Base-by-base conservation (phyloP, 805 yeast species). In the Scheffersomyces lignosus region DNA sequence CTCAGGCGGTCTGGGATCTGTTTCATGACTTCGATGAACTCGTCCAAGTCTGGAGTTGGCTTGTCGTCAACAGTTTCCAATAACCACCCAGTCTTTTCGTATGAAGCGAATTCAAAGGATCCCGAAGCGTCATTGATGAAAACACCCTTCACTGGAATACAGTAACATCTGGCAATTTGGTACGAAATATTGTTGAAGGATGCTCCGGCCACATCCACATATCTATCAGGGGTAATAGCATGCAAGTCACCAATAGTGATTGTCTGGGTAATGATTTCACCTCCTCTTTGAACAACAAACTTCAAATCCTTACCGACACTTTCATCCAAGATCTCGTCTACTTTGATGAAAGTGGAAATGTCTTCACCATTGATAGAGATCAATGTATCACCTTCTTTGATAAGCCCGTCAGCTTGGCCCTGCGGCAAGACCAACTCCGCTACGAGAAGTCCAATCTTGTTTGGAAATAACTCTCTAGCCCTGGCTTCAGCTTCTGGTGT, bases 361-460 rank as follows among this genome's bases (percentile, higher is more conserved):
- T 71, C 62, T 35, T 66, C 66, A 14, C 77, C 87, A 49, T 87
- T 81, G 22, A 90, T 75, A 2, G 91, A 78, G 16, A 90, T 72
- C 42, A 90, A 65, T 27, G 85, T 79, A 57, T 90, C 97, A 38
- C 96, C 96, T 64, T 89, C 96, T 50, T 81, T 78, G 18, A 90
- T 75, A 27, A 70, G 58, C 0, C 72, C 74, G 53, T 81, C 83
- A 0, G 89, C 89, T 2, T 96, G 96, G 0, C 96, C 96, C 46
- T 81, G 79, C 3, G 95, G 95, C 29, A 89, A 63, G 1, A 88
- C 78, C 4, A 87, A 74, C 38, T 85, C 87, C 1, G 95, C 95
- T 2, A 89, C 95, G 16, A 89, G 67, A 44, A 89, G 64, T 15
- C 96, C 96, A 34, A 84, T 87, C 27, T 80, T 73, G 28, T 73